Conservation (phyloP, 1,139 yeast species). For the Yarrowia galli region DNA sequence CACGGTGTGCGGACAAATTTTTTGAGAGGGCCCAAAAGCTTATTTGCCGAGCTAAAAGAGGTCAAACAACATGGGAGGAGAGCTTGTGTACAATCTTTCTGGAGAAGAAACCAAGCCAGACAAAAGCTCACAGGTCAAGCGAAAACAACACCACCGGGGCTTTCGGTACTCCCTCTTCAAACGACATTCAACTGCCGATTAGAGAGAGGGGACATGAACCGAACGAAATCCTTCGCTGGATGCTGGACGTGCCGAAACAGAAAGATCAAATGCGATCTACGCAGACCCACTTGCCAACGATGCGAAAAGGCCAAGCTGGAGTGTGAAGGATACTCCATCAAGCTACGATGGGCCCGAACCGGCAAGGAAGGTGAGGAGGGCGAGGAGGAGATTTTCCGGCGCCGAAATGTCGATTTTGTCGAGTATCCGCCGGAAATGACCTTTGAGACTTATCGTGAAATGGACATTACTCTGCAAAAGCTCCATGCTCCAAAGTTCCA, state of each 20-base stretch:
- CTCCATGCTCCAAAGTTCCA: slow-evolving; percentile 62
- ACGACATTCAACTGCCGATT: slow-evolving; percentile 31
- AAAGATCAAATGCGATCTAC: slow-evolving; percentile 66
- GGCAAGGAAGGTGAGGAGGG: slow-evolving; percentile 41
- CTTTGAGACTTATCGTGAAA: slow-evolving; percentile 78
- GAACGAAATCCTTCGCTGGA: slow-evolving; percentile 63
- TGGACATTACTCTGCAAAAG: slow-evolving; percentile 73
- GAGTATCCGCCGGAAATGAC: slow-evolving; percentile 65
- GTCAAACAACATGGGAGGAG: neutral
- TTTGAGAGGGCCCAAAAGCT: neutral
- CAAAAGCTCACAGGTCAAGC: too few relatives aligned
- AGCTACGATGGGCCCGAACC: slow-evolving; percentile 68
- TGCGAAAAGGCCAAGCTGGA: slow-evolving; percentile 63
- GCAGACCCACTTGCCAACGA: slow-evolving; percentile 60
- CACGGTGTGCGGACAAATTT: slow-evolving; percentile 22
- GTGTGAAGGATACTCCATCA: slow-evolving; percentile 86
- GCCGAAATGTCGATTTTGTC: slow-evolving; percentile 73
- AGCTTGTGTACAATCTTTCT: neutral
- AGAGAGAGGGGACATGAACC: slow-evolving; percentile 38
- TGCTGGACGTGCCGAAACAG: slow-evolving; percentile 70
- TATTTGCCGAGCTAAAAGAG: slow-evolving; percentile 1
- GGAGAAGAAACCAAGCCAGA: neutral
- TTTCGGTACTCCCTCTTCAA: slow-evolving; percentile 11
- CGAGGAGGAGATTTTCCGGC: slow-evolving; percentile 61
- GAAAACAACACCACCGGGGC: too few relatives aligned